Conservation (phyloP, 2,329 filamentous ascomycete species). For the Thelonectria rubi region DNA sequence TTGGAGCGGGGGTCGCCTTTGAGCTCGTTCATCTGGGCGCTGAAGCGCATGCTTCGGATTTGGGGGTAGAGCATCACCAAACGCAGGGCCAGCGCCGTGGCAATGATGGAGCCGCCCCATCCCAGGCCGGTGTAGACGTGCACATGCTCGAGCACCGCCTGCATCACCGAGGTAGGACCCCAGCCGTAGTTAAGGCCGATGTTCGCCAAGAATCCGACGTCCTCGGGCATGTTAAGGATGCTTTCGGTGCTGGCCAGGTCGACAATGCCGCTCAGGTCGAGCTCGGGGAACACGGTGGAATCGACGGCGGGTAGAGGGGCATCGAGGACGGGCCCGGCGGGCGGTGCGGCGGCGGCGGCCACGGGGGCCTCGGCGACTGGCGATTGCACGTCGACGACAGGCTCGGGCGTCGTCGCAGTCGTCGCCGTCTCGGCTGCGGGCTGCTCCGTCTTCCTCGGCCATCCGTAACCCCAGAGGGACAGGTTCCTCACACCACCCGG, state of each 20-base stretch:
- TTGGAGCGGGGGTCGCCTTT: conserved; percentile 62
- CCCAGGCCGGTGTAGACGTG: conserved; percentile 80
- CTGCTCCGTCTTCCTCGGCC: conserved; percentile 40
- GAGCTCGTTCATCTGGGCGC: conserved; percentile 69
- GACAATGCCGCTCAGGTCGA: conserved; percentile 48
- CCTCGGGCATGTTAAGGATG: conserved; percentile 71
- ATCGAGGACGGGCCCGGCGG: conserved; percentile 34
- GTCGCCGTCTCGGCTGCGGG: conserved; percentile 30
- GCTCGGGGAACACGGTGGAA: conserved; percentile 41
- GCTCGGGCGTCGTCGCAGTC: conserved; percentile 31
- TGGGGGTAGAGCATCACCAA: conserved; percentile 70
- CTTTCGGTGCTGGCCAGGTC: conserved; percentile 50
- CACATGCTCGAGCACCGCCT: conserved; percentile 82
- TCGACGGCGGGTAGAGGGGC: conserved; percentile 27
- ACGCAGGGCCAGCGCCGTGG: conserved; percentile 72
- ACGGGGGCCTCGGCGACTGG: neutral
- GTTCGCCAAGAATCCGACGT: conserved; percentile 82
- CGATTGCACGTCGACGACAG: conserved; percentile 14
- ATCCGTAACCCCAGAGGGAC: conserved; percentile 49
- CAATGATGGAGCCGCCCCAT: conserved; percentile 82
- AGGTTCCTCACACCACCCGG: conserved; percentile 47
- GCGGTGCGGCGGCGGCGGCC: conserved; percentile 21
- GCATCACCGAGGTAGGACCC: conserved; percentile 77
- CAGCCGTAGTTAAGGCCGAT: conserved; percentile 89
- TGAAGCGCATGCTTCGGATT: conserved; percentile 47